Base-by-base conservation (phyloP, 345 rosid genomes). In the Citrus mangshanensis region DNA sequence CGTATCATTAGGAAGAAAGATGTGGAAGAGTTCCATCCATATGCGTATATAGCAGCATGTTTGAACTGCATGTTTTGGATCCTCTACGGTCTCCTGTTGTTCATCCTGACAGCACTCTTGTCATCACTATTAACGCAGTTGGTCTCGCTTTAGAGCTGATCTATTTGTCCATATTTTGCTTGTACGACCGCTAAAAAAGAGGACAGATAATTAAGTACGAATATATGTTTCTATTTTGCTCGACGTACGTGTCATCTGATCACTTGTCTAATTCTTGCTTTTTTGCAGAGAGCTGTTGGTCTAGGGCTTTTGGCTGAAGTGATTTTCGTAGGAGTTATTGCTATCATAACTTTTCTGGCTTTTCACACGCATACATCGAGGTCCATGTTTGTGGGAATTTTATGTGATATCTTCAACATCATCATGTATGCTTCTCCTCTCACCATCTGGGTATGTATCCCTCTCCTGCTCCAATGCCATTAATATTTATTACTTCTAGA, bases 51-150 rank as follows among this genome's bases (percentile, higher is more conserved):
- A 5, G 85, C 86, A 2, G 71, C 89, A 1, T 62, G 81, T 4
- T 22, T 85, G 63, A 88, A 86, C n/a, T 88, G 91, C 78, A 72
- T 67, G 75, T 30, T 86, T 59, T 86, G 88, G 91, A 0, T 81
- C 4, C 55, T 88, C 66, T 86, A 85, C n/a, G 91, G 91, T 67
- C 32, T 88, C 65, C 38, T 37, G 8, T 83, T 18, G 81, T 88
- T 59, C 79, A 72, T 55, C 84, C 86, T 2, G 83, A 85, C 59
- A 88, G 83, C 84, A 60, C 73, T 40, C 85, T 83, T 0, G 89
- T 88, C 32, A 35, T 81, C 73, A 84, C 89, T 61, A 88, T 83
- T 77, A 88, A 88, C 40, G 70, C 81, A 3, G 5, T 72, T 7
- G 89, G 89, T 3, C 82, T 86, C 1, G 74, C 24, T 6, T 54